Evolutionary conservation across 1,284 basidiomycete genomes (phyloP).

Genomic region (Melampsora larici-populina): DNA sequence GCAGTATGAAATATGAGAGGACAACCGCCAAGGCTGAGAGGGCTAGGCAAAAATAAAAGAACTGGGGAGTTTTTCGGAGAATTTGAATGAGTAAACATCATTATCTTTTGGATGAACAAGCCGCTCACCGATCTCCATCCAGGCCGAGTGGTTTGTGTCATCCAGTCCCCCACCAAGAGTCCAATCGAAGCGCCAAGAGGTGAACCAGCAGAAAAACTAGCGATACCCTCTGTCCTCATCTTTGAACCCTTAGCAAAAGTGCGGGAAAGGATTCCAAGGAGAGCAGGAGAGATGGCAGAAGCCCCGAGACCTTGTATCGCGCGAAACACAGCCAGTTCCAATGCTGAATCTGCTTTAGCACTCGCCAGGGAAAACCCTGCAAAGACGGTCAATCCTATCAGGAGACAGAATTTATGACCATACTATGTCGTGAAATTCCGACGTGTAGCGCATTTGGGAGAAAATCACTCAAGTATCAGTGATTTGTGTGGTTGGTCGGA

Average conservation of each 20-base stretch:
- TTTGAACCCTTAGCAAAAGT: conserved; percentile 6
- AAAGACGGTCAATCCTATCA: conserved; percentile 15
- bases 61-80: background rate
- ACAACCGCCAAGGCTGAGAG: background rate
- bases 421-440: background rate
- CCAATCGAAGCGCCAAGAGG: conserved; percentile 32
- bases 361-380: conserved; percentile 13
- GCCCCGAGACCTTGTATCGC: conserved; percentile 39
- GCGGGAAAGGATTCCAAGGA: conserved; percentile 25
- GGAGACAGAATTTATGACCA: conserved; percentile 17
- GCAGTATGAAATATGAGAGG: conserved; percentile 8
- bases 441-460: too few species aligned
- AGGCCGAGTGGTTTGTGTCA: conserved; percentile 13
- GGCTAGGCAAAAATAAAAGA: conserved; percentile 33
- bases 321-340: background rate
- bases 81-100: background rate
- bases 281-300: conserved; percentile 24
- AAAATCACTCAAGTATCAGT: too few species aligned
- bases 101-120: background rate
- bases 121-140: conserved; percentile 30
- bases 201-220: conserved; percentile 28
- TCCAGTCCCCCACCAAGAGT: conserved; percentile 27
- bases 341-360: background rate
- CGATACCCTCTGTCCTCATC: conserved; percentile 24
- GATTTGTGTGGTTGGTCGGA: too few species aligned